Percentiles rank a stretch among this genome's conserved stretches.
phyloP scores from a whole-genome alignment of 306 rosid genomes.

The Ormosia emarginata region DNA sequence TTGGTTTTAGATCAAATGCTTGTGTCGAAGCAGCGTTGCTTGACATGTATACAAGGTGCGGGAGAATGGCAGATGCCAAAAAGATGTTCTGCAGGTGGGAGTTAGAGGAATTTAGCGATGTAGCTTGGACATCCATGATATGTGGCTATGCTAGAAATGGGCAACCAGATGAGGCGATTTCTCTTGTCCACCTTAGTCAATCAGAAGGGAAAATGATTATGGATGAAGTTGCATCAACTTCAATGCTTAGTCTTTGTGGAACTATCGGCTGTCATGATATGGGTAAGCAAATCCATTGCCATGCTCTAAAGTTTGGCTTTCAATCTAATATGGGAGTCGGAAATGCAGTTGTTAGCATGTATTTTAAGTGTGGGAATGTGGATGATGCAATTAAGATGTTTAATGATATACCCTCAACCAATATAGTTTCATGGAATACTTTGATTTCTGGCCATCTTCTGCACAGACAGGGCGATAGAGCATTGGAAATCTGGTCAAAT shows the following conservation, averaged over 20 bases:
- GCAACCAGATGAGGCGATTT: slow-evolving; percentile 53
- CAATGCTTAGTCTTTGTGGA: slow-evolving; percentile 69
- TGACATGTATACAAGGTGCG: slow-evolving; percentile 79
- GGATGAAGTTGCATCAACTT: slow-evolving; percentile 66
- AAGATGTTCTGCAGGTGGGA: slow-evolving; percentile 59
- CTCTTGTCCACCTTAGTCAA: slow-evolving; percentile 49
- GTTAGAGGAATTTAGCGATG: slow-evolving; percentile 37
- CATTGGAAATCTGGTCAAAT: slow-evolving; percentile 62
- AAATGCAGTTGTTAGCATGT: slow-evolving; percentile 79
- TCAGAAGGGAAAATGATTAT: slow-evolving; percentile 52
- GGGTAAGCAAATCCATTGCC: slow-evolving; percentile 84
- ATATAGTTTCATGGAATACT: slow-evolving; percentile 81
- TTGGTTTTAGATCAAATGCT: slow-evolving; percentile 59
- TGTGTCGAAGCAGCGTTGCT: slow-evolving; percentile 66
- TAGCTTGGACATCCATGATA: slow-evolving; percentile 70
- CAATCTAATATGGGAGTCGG: slow-evolving; percentile 57
- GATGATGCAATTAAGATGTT: slow-evolving; percentile 59
- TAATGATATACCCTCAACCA: slow-evolving; percentile 39
- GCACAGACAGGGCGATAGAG: slow-evolving; percentile 66
- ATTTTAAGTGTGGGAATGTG: slow-evolving; percentile 75
- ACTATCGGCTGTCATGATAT: slow-evolving; percentile 61
- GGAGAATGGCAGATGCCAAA: slow-evolving; percentile 63
- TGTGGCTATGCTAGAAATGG: slow-evolving; percentile 78
- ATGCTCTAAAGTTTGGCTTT: slow-evolving; percentile 58
- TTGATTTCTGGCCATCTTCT: slow-evolving; percentile 73